phyloP scores from a whole-genome alignment of 1,139 yeast genomes.

The Lodderomyces orthopsilosis region DNA sequence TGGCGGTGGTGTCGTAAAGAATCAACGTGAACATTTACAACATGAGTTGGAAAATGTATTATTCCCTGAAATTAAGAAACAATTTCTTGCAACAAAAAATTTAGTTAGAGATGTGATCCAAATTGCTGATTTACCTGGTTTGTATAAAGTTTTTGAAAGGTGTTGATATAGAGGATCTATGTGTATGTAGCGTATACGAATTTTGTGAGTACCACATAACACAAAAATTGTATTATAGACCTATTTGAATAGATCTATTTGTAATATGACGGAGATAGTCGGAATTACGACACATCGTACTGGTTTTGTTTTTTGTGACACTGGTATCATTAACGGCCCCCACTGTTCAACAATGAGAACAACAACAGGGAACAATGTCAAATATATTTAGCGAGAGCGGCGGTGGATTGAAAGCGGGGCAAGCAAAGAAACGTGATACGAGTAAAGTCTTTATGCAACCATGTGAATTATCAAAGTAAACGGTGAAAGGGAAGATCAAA shows the following conservation, averaged over 20 bases:
- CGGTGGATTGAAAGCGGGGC: too few relatives aligned
- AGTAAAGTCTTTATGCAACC: too few relatives aligned
- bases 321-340: too few relatives aligned
- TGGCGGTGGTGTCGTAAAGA: constrained; percentile 17
- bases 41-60: constrained; percentile 51
- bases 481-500: too few relatives aligned
- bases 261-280: background rate
- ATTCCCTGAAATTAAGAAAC: constrained; percentile 64
- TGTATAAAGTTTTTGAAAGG: constrained; percentile 89
- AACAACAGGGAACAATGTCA: too few relatives aligned
- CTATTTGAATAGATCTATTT: too few relatives aligned
- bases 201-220: background rate
- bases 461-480: too few relatives aligned
- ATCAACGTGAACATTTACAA: constrained; percentile 23
- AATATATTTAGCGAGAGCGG: too few relatives aligned
- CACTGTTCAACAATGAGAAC: too few relatives aligned
- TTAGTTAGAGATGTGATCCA: constrained; percentile 63
- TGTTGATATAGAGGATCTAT: constrained; percentile 41
- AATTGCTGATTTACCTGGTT: constrained; percentile 87
- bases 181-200: background rate
- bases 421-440: too few relatives aligned
- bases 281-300: background rate
- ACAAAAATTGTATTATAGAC: background rate
- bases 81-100: constrained; percentile 62
- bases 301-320: too few relatives aligned